phyloP scores from a whole-genome alignment of 495 filamentous ascomycete species.

The Talaromyces liani region DNA sequence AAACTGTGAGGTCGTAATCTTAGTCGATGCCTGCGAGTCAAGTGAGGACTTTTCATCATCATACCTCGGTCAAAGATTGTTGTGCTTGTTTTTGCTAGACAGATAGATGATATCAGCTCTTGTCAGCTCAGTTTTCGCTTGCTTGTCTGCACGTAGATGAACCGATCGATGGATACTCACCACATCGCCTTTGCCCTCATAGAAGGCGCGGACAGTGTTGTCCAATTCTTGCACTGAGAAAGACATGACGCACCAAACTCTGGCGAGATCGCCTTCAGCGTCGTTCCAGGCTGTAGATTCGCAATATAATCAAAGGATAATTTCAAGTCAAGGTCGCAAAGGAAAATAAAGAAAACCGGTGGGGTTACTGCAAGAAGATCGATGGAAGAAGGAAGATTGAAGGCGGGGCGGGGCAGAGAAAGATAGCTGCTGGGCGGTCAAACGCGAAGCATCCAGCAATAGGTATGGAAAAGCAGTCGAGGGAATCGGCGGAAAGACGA shows the following conservation, averaged over 20 bases:
- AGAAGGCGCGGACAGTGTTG: slow-evolving; percentile 91
- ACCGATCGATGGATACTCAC: slow-evolving; percentile 41
- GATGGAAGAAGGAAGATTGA: slow-evolving; percentile 8
- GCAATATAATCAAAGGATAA: not conserved
- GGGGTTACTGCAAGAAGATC: slow-evolving; percentile 6
- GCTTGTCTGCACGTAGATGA: not conserved
- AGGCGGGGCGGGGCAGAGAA: slow-evolving; percentile 6
- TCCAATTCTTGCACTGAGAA: slow-evolving; percentile 86
- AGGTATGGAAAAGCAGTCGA: not conserved
- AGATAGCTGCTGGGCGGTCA: slow-evolving; percentile 8
- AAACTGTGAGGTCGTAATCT: slow-evolving; percentile 55
- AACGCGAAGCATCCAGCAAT: not conserved
- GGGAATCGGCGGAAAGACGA: not conserved
- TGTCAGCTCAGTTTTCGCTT: not conserved
- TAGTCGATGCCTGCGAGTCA: slow-evolving; percentile 14
- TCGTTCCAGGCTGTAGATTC: not conserved
- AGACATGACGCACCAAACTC: slow-evolving; percentile 45
- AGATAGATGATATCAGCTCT: slow-evolving; percentile 1
- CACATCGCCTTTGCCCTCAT: slow-evolving; percentile 87
- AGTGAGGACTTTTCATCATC: slow-evolving; percentile 16
- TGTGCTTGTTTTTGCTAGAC: slow-evolving; percentile 94
- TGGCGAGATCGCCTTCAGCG: slow-evolving; percentile 18
- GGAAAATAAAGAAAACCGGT: not conserved
- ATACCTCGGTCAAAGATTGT: slow-evolving; percentile 86
- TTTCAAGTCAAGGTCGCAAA: not conserved